Evolutionary conservation across 1,284 basidiomycete species (phyloP), one percentile per base, ranked within the genome.

Genomic region (Singerocomus inundabilis): DNA sequence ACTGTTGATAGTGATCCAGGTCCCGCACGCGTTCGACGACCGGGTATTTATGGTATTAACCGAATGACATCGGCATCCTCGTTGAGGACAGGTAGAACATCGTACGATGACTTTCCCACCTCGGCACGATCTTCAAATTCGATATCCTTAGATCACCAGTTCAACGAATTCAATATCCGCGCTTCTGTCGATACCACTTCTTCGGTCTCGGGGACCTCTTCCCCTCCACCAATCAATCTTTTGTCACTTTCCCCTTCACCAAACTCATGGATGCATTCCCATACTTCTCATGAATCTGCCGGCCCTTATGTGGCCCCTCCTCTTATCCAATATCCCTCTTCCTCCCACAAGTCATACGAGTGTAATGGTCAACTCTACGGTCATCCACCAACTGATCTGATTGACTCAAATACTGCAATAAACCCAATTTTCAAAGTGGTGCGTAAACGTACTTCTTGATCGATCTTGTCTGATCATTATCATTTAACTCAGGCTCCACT

Each of bases 371-470:
- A 72, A 46, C 51, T 72, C 38, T 70, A 71, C 45, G 67, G 67
- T 34, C 72, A 72, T 56, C 74, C 77, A 3, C 70, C 80, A 57
- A 79, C 77, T 61, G 77, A 81, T 34, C 75, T 76, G 44, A 71
- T 75, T 35, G 80, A 78, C 55, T 72, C 83, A 25, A 83, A 84
- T 65, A 80, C 83, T 45, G 78, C 77, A 33, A 90, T 92, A 63
- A 93, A 94, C 69, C 90, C 91, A 33, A 93, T 93, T 70, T 94
- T 93, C 77, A 85, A 89, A 79, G 90, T 93, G 70, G 91, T 92
- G 70, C 79, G 90, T 76, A 67, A 57, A 58, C 66, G 52, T 71
- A 54, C 64, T 16, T 26, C 62, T 64, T 57, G 55, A 54, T 63
- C 60, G 37, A 56, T 57, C 55, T 63, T 32, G 57, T 59, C 46